Percentiles rank a stretch among this genome's conserved stretches.
These are phyloP conservation scores for Naganishia antarctica DNA, from an alignment of 768 basidiomycete genomes.

Conservation along the genomic window DNA sequence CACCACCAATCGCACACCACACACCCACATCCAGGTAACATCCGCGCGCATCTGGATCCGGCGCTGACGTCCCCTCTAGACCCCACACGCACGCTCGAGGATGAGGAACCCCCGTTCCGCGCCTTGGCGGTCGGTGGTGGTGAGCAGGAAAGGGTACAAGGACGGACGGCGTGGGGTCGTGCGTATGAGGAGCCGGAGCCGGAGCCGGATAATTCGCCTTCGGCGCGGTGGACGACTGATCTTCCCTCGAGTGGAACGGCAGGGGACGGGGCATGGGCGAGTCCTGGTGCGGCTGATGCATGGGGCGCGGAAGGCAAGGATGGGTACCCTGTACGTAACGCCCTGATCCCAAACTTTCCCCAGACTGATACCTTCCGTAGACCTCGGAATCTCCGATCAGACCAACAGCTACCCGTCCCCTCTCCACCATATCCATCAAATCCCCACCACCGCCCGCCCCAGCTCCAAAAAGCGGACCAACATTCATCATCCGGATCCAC, in stretches of 20 bases:
- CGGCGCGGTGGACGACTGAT: slow-evolving; percentile 1
- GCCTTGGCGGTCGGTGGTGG: background rate
- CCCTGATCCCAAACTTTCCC: too few species aligned
- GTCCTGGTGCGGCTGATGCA: background rate
- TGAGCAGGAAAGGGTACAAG: background rate
- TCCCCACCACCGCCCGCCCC: background rate
- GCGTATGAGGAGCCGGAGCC: slow-evolving; percentile 26
- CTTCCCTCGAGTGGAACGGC: background rate
- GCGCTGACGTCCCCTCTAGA: background rate
- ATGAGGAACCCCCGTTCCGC: background rate
- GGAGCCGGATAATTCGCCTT: background rate
- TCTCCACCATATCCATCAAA: slow-evolving; percentile 16
- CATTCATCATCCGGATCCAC: slow-evolving; percentile 83
- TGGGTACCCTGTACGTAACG: background rate
- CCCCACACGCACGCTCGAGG: background rate
- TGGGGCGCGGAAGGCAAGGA: background rate
- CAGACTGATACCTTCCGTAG: background rate
- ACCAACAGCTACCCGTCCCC: slow-evolving; percentile 1
- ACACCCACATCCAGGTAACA: background rate
- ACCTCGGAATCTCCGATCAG: background rate
- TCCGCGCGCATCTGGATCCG: background rate
- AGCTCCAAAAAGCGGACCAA: slow-evolving; percentile 49
- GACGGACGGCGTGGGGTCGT: slow-evolving; percentile 13
- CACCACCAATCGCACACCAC: background rate
- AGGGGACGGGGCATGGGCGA: background rate